Percentiles rank a stretch among this genome's conserved stretches.
phyloP scores from a whole-genome alignment of 2,329 filamentous ascomycete genomes.

The Botrytis squamosa region DNA sequence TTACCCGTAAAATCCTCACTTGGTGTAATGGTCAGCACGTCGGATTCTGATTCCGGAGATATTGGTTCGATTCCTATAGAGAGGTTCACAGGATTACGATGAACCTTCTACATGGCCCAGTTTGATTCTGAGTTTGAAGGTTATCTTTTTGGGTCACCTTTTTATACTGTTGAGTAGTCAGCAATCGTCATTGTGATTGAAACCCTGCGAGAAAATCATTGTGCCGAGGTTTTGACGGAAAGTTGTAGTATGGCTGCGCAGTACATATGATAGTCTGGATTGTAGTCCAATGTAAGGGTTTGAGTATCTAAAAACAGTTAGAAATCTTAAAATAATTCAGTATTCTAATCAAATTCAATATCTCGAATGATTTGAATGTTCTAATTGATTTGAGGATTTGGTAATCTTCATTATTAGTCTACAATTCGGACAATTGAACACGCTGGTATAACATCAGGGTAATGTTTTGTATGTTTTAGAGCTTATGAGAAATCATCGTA shows the following conservation, averaged over 20 bases:
- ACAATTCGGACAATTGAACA: too few relatives aligned
- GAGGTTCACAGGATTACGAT: background rate
- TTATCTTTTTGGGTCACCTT: background rate
- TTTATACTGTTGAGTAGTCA: background rate
- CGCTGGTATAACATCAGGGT: background rate
- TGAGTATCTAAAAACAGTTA: too few relatives aligned
- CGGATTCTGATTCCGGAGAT: conserved; percentile 25
- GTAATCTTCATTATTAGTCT: too few relatives aligned
- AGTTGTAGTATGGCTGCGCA: background rate
- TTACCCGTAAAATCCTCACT: background rate
- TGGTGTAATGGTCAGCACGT: conserved; percentile 21
- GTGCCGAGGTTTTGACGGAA: background rate
- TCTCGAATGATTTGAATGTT: too few relatives aligned
- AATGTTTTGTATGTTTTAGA: background rate
- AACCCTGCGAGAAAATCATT: background rate
- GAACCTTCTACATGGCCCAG: background rate
- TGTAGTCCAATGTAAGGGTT: too few relatives aligned
- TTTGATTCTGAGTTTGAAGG: background rate
- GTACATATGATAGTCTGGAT: too few relatives aligned
- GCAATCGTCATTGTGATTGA: rapidly evolving
- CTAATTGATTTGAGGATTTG: too few relatives aligned
- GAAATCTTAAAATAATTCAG: too few relatives aligned
- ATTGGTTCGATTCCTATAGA: conserved; percentile 23
- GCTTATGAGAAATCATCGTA: background rate
- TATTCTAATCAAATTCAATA: too few relatives aligned